Evolutionary conservation across 202 grass and related monocot species (phyloP).

Genomic region (Musa balbisiana): DNA sequence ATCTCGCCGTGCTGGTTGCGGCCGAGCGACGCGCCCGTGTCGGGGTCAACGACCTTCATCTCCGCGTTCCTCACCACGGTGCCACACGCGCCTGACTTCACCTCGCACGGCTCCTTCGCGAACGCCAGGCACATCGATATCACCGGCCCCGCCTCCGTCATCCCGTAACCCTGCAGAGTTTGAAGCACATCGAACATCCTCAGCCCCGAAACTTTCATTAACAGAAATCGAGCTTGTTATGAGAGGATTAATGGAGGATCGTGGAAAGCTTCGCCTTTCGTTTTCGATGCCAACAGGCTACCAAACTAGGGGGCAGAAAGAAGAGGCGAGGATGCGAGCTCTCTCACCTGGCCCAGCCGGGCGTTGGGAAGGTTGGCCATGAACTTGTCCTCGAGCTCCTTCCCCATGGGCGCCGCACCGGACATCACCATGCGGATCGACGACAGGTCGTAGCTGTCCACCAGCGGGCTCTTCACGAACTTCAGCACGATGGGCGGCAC

Average conservation of each 20-base stretch:
- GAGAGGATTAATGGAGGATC: neutral
- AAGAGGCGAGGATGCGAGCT: neutral
- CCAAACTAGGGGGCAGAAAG: neutral
- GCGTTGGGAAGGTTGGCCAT: constrained; percentile 57
- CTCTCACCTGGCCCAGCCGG: constrained; percentile 56
- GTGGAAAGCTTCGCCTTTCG: neutral
- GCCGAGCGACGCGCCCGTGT: constrained; percentile 39
- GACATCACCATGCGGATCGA: constrained; percentile 65
- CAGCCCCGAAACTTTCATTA: too few species aligned
- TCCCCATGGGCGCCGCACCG: constrained; percentile 68
- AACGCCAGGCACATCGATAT: constrained; percentile 67
- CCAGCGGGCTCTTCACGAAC: constrained; percentile 48
- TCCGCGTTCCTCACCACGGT: constrained; percentile 74
- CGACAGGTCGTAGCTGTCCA: constrained; percentile 42
- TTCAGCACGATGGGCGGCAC: constrained; percentile 70
- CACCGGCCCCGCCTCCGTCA: constrained; percentile 77
- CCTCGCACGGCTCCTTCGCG: constrained; percentile 56
- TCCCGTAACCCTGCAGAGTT: constrained; percentile 56
- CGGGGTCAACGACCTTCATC: constrained; percentile 58
- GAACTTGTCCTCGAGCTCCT: constrained; percentile 66
- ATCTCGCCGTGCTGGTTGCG: constrained; percentile 51
- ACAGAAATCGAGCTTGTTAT: neutral
- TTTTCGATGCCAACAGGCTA: neutral
- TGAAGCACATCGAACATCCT: neutral
- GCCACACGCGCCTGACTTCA: constrained; percentile 61